Base-by-base conservation (phyloP, 495 filamentous ascomycete genomes). In the Chaetomidium leptoderma region DNA sequence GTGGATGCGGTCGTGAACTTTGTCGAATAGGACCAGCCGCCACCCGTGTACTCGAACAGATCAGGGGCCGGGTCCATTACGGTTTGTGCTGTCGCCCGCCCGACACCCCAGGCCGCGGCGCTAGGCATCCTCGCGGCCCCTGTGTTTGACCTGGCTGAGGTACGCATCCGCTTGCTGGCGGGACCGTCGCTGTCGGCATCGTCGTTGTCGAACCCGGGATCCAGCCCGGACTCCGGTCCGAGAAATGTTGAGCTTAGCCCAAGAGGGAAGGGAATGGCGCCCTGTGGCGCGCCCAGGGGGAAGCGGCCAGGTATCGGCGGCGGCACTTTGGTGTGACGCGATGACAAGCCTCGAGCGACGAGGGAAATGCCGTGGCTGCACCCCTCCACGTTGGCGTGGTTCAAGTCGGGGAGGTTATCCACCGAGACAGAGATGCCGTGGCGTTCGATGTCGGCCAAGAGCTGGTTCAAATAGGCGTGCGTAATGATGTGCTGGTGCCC, bases 381-480 rank as follows among this genome's bases (percentile, higher is more conserved):
- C 1, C 14, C 27, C 0, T 30, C 16, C n/a, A n/a, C n/a, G 11
- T 48, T 23, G 21, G 32, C 47, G 29, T 8, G 11, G 9, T 13
- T 43, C 39, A 6, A 47, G 5, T 23, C 9, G 6, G 11, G 37
- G 3, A 29, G 3, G 29, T 42, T 9, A 1, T 45, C 53, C 14
- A 68, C 13, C 13, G 42, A 57, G 1, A 52, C 40, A 1, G 63
- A 52, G 36, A 79, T 27, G 2, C 63, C 73, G 55, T 69, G 74
- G 10, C 54, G 58, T 35, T 76, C 63, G 6, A 77, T 66, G 44
- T 79, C 76, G 19, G 71, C 57, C 0, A 74, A 16, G 3, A 71
- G 55, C 44, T 79, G 76, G 17, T 69, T 69, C 14, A 78, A 64
- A 26, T 74, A 77, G 6, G 69, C 66, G 0, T 63, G 66, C 0